These are phyloP conservation scores for Purshia tridentata DNA, from an alignment of 306 rosid genomes.

Conservation along the genomic window DNA sequence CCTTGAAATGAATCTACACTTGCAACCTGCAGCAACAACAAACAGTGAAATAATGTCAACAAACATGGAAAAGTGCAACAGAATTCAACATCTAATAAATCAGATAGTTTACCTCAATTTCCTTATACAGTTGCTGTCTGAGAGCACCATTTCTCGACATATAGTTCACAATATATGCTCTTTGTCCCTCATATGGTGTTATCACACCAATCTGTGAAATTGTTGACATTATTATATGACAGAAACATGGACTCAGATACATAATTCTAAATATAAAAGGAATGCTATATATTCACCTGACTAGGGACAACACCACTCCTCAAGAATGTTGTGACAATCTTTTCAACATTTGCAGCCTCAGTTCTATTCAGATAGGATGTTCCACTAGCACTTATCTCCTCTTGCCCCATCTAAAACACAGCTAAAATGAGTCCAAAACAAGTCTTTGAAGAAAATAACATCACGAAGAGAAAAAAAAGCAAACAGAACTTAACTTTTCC, in stretches of 20 bases:
- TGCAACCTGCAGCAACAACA: conserved; percentile 73
- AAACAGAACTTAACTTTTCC: background rate
- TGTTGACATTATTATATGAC: conserved; percentile 2
- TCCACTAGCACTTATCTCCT: conserved; percentile 98
- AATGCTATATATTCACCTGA: conserved; percentile 54
- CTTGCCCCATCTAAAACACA: conserved; percentile 96
- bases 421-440: conserved; percentile 9
- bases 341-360: conserved; percentile 99
- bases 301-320: conserved; percentile 97
- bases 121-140: conserved; percentile 98
- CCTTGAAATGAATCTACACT: conserved; percentile 99
- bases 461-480: background rate
- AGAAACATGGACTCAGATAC: background rate
- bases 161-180: conserved; percentile 97
- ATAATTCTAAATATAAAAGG: conserved; percentile 7
- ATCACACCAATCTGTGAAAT: conserved; percentile 84
- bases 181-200: conserved; percentile 97
- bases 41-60: background rate
- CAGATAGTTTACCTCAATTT: conserved; percentile 71
- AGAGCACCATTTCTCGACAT: conserved; percentile 98
- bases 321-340: conserved; percentile 96
- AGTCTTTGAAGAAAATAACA: background rate
- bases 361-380: conserved; percentile 97
- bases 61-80: conserved; percentile 2
- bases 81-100: background rate